phyloP scores from a whole-genome alignment of 768 basidiomycete genomes.

The Sporobolomyces phaffii region DNA sequence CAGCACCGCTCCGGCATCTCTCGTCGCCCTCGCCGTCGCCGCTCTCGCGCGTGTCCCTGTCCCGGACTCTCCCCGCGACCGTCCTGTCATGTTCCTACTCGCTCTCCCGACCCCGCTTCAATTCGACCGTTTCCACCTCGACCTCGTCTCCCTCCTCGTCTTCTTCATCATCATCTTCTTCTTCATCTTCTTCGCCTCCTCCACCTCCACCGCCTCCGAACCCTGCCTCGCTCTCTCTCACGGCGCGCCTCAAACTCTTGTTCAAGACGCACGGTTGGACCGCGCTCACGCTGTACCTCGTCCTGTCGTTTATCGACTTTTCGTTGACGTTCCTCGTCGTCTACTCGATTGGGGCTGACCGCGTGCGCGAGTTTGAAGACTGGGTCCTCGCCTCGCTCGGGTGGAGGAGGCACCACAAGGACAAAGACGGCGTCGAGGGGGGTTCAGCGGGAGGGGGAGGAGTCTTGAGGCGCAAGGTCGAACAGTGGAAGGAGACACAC shows the following conservation, averaged over 20 bases:
- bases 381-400: conserved; percentile 49
- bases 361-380: conserved; percentile 64
- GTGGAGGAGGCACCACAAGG: conserved; percentile 34
- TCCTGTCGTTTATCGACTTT: conserved; percentile 72
- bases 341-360: conserved; percentile 81
- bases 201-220: background rate
- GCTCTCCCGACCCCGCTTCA: background rate
- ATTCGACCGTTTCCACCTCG: background rate
- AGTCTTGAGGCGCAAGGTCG: conserved; percentile 17
- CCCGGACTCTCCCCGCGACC: background rate
- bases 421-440: too few species aligned
- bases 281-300: conserved; percentile 80
- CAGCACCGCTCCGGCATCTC: too few species aligned
- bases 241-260: conserved; percentile 28
- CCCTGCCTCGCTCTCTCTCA: conserved; percentile 13
- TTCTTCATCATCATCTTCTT: background rate
- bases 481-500: conserved; percentile 27
- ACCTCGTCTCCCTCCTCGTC: background rate
- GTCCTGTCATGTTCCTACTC: background rate
- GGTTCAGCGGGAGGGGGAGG: conserved; percentile 25
- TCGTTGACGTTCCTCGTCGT: conserved; percentile 74
- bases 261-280: conserved; percentile 87
- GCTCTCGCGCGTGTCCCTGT: too few species aligned
- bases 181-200: background rate
- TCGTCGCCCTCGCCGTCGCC: too few species aligned